phyloP scores from a whole-genome alignment of 225 moss, liverwort and hornwort genomes.

The Sphagnum tenellum region DNA sequence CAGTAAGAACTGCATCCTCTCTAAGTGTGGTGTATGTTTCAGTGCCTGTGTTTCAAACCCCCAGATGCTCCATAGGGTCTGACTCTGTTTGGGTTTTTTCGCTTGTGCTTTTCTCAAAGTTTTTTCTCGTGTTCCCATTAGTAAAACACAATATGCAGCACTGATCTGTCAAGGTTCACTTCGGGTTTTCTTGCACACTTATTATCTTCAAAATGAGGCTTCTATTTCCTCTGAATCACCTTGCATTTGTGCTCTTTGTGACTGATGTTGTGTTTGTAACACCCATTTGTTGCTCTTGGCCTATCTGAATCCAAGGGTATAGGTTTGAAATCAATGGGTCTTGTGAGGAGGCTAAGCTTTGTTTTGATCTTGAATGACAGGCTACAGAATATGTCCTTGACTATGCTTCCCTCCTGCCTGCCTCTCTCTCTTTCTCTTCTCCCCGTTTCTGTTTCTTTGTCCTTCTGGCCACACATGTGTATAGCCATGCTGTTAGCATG shows the following conservation, averaged over 20 bases:
- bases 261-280: slow-evolving; percentile 75
- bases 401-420: too few species aligned
- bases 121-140: slow-evolving; percentile 77
- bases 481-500: too few species aligned
- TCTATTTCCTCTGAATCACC: slow-evolving; percentile 58
- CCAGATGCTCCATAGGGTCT: slow-evolving; percentile 81
- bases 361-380: slow-evolving; percentile 62
- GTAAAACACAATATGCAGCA: slow-evolving; percentile 73
- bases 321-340: slow-evolving; percentile 97
- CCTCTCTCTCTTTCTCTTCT: too few species aligned
- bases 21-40: slow-evolving; percentile 77
- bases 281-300: slow-evolving; percentile 74
- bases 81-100: slow-evolving; percentile 99
- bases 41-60: slow-evolving; percentile 85
- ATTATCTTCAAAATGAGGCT: slow-evolving; percentile 64
- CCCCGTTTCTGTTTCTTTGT: too few species aligned
- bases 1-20: slow-evolving; percentile 59
- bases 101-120: slow-evolving; percentile 90
- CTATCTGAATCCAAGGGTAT: slow-evolving; percentile 83
- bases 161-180: slow-evolving; percentile 65
- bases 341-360: slow-evolving; percentile 98
- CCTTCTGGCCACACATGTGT: too few species aligned
- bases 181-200: slow-evolving; percentile 60
- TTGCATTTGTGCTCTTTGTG: slow-evolving; percentile 65
- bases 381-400: too few species aligned